Percentiles rank a stretch among this genome's conserved stretches.
phyloP scores from a whole-genome alignment of 2,329 filamentous ascomycete species.

The Neofusicoccum sp. region DNA sequence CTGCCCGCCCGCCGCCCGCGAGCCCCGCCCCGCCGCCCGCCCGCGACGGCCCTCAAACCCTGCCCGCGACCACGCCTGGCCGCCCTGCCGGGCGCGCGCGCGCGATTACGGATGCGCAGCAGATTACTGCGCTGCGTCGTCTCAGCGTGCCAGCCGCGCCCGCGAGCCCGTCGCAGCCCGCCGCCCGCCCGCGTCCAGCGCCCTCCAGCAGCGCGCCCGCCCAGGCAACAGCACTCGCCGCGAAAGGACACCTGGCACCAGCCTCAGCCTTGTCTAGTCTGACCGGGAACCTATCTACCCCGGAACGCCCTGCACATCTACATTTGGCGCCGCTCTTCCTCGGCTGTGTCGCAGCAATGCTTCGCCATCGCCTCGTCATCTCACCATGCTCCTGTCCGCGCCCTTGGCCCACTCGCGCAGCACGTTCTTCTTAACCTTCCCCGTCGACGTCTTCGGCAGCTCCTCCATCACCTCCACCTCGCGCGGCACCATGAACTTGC shows the following conservation, averaged over 20 bases:
- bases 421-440: conserved; percentile 95
- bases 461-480: conserved; percentile 78
- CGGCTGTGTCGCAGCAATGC: conserved; percentile 3
- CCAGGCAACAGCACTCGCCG: neutral
- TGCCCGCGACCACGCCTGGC: neutral
- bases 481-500: conserved; percentile 80
- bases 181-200: neutral
- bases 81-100: conserved; percentile 1
- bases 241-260: conserved; percentile 10
- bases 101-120: conserved; percentile 7
- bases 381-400: conserved; percentile 14
- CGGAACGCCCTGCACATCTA: conserved; percentile 13
- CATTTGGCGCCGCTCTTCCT: neutral
- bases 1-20: neutral
- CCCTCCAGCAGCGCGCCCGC: neutral
- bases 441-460: conserved; percentile 94
- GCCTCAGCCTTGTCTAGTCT: conserved; percentile 17
- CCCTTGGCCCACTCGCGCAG: conserved; percentile 80
- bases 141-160: neutral
- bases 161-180: neutral
- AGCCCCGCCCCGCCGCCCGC: neutral
- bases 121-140: conserved; percentile 1
- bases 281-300: conserved; percentile 13
- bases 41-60: no score
- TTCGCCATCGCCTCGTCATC: conserved; percentile 11